These are phyloP conservation scores for Podaxis carcinomalis DNA, from an alignment of 768 basidiomycete species.

Conservation along the genomic window DNA sequence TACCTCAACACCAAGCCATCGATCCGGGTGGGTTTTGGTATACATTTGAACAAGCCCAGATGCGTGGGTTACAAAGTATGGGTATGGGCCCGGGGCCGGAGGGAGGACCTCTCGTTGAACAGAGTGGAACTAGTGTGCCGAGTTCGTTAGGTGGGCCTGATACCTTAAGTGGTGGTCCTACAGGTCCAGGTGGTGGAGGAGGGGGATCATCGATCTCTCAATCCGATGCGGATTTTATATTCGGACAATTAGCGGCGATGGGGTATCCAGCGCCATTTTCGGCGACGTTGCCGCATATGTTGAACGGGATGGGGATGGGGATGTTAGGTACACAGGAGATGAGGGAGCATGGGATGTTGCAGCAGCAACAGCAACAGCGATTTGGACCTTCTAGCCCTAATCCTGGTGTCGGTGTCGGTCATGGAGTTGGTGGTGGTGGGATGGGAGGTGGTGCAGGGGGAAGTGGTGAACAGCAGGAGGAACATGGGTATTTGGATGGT, in stretches of 20 bases:
- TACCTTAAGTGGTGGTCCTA: background rate
- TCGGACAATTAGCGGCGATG: conserved; percentile 9
- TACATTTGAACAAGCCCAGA: background rate
- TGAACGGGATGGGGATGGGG: conserved; percentile 8
- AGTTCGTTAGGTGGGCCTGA: background rate
- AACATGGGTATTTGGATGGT: conserved; percentile 31
- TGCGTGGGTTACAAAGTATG: background rate
- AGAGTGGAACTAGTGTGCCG: background rate
- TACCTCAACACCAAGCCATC: background rate
- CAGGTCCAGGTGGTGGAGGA: background rate
- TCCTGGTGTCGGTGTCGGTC: background rate
- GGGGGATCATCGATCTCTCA: background rate
- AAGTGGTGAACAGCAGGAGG: conserved; percentile 10
- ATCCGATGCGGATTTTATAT: conserved; percentile 8
- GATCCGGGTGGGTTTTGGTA: conserved; percentile 9
- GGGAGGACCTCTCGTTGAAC: background rate
- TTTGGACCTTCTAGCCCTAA: background rate
- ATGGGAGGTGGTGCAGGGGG: background rate
- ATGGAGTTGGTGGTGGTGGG: background rate
- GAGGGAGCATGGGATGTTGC: background rate
- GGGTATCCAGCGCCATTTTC: conserved; percentile 6
- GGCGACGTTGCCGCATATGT: background rate
- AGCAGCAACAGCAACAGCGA: background rate
- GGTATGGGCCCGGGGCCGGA: background rate
- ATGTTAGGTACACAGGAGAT: background rate